These are phyloP conservation scores for Pestalotiopsis sp. DNA, from an alignment of 2,329 filamentous ascomycete genomes.

Conservation along the genomic window DNA sequence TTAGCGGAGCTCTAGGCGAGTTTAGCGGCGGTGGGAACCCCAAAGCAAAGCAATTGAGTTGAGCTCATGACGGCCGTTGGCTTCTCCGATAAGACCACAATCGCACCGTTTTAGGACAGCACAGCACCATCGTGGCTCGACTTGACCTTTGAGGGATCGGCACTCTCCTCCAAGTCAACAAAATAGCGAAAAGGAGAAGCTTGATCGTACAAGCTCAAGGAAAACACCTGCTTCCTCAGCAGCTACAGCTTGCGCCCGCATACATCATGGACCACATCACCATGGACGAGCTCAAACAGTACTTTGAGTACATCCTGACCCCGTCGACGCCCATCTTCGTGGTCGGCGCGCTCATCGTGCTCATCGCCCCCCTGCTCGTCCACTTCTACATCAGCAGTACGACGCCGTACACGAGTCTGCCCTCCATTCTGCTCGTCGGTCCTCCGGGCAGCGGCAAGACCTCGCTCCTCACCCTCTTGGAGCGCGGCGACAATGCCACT, in stretches of 20 bases:
- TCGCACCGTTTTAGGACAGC: slow-evolving; percentile 9
- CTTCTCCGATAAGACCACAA: slow-evolving; percentile 14
- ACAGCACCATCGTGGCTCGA: neutral
- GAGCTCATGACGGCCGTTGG: neutral
- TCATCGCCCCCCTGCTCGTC: slow-evolving; percentile 75
- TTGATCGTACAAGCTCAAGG: neutral
- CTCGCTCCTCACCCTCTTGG: slow-evolving; percentile 75
- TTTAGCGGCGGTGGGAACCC: neutral
- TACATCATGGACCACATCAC: slow-evolving; percentile 12
- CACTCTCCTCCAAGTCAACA: neutral
- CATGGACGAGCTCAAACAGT: slow-evolving; percentile 41
- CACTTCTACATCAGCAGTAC: slow-evolving; percentile 74
- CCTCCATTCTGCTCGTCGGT: slow-evolving; percentile 79
- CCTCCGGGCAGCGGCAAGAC: slow-evolving; percentile 88
- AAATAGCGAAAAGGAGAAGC: neutral
- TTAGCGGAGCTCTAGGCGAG: no score
- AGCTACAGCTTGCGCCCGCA: neutral
- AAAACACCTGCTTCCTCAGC: neutral
- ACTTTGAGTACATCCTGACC: slow-evolving; percentile 57
- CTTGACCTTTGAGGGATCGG: neutral
- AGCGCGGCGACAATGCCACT: slow-evolving; percentile 51
- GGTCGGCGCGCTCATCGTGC: slow-evolving; percentile 69
- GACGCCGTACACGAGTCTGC: slow-evolving; percentile 67
- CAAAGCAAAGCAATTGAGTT: neutral
- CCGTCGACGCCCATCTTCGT: slow-evolving; percentile 66